These are phyloP conservation scores for Scalesia atractyloides DNA, from an alignment of 129 eudicot genomes.

Conservation along the genomic window DNA sequence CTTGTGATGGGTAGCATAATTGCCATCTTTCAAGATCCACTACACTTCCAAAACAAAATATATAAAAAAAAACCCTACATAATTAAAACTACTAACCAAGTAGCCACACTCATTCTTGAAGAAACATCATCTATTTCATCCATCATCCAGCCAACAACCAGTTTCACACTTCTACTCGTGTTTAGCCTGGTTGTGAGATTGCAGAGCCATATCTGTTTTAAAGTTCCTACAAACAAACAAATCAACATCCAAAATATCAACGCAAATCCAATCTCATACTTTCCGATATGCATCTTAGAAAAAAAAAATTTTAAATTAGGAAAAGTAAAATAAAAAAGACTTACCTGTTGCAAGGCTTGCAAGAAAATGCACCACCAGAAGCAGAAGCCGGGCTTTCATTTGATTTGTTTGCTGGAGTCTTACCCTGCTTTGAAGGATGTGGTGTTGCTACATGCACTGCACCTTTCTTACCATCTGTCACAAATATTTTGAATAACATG, in stretches of 20 bases:
- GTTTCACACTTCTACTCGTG: conserved; percentile 46
- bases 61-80: not conserved
- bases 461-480: conserved; percentile 64
- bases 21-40: conserved; percentile 3
- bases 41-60: not conserved
- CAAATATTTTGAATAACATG: not conserved
- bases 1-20: not conserved
- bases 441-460: conserved; percentile 76
- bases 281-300: not conserved
- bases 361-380: conserved; percentile 51
- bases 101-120: conserved; percentile 12
- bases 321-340: not conserved
- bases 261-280: not conserved
- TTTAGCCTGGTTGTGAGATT: conserved; percentile 80
- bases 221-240: conserved; percentile 55
- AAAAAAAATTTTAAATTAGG: not conserved
- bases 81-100: conserved; percentile 10
- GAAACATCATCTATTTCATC: conserved; percentile 20
- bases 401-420: conserved; percentile 62
- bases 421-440: conserved; percentile 64
- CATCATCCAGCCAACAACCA: conserved; percentile 4
- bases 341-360: conserved; percentile 69
- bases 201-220: conserved; percentile 58
- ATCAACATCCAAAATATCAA: not conserved
- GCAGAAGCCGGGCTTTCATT: conserved; percentile 64